These are phyloP conservation scores for Neospora caninum DNA, from an alignment of 169 alveolate species.

Conservation along the genomic window DNA sequence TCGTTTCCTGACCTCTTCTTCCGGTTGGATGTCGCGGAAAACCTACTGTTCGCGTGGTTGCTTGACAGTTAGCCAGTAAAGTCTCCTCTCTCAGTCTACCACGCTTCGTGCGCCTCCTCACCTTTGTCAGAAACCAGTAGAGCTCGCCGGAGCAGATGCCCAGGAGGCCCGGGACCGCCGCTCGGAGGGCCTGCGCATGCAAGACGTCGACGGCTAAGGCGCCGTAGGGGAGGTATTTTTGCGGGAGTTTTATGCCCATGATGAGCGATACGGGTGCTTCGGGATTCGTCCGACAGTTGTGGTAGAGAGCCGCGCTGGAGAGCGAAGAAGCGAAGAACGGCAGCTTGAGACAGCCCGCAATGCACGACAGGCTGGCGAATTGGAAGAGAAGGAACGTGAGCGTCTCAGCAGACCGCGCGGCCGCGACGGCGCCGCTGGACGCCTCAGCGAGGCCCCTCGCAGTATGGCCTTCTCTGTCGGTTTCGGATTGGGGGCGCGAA, in stretches of 20 bases:
- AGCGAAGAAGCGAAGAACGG: conserved; percentile 48
- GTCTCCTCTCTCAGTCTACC: too few species aligned
- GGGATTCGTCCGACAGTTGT: background rate
- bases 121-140: conserved; percentile 44
- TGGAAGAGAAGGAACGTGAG: conserved; percentile 39
- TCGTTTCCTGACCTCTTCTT: too few species aligned
- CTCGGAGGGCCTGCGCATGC: conserved; percentile 28
- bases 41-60: too few species aligned
- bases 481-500: background rate
- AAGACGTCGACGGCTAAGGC: conserved; percentile 30
- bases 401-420: conserved; percentile 29
- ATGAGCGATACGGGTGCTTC: background rate
- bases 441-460: background rate
- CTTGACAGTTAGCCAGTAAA: too few species aligned
- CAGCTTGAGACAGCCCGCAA: background rate
- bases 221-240: conserved; percentile 48
- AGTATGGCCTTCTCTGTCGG: background rate
- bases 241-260: conserved; percentile 32
- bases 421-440: background rate
- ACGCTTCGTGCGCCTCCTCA: too few species aligned
- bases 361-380: background rate
- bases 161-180: conserved; percentile 57
- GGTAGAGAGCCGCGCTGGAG: conserved; percentile 8
- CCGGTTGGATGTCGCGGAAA: too few species aligned
- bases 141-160: conserved; percentile 52